These are phyloP conservation scores for Russula dissimulans DNA, from an alignment of 768 basidiomycete genomes.

Conservation along the genomic window DNA sequence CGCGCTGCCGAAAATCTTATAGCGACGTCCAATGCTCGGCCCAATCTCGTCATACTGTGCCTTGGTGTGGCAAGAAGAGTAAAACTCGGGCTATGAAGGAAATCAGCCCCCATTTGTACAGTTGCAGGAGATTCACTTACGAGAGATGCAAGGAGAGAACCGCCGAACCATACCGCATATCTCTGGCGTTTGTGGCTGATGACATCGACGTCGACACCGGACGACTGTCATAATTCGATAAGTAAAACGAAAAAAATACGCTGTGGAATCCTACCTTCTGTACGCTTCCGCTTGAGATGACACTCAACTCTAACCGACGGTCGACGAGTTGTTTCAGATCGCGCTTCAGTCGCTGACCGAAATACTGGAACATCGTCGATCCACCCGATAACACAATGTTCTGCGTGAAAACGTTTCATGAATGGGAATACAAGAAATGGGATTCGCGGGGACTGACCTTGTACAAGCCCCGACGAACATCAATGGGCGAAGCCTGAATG, in stretches of 20 bases:
- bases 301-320: constrained; percentile 73
- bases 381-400: constrained; percentile 97
- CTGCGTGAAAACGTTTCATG: constrained; percentile 29
- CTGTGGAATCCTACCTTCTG: constrained; percentile 48
- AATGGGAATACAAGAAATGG: not conserved
- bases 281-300: constrained; percentile 59
- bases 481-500: constrained; percentile 92
- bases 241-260: not conserved
- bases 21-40: constrained; percentile 84
- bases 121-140: constrained; percentile 37
- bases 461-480: constrained; percentile 93
- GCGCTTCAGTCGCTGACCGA: constrained; percentile 92
- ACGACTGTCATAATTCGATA: constrained; percentile 47
- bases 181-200: constrained; percentile 97
- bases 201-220: constrained; percentile 96
- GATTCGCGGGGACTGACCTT: constrained; percentile 44
- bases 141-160: constrained; percentile 85
- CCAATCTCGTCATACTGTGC: constrained; percentile 92
- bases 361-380: constrained; percentile 99
- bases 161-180: constrained; percentile 98
- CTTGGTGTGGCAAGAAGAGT: constrained; percentile 88
- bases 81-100: constrained; percentile 75
- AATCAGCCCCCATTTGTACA: not conserved
- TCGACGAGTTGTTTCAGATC: constrained; percentile 94
- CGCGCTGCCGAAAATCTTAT: constrained; percentile 89